Evolutionary conservation across 2,329 filamentous ascomycete genomes (phyloP), one percentile per base, ranked within the genome.

Genomic region (Grosmannia huntii): DNA sequence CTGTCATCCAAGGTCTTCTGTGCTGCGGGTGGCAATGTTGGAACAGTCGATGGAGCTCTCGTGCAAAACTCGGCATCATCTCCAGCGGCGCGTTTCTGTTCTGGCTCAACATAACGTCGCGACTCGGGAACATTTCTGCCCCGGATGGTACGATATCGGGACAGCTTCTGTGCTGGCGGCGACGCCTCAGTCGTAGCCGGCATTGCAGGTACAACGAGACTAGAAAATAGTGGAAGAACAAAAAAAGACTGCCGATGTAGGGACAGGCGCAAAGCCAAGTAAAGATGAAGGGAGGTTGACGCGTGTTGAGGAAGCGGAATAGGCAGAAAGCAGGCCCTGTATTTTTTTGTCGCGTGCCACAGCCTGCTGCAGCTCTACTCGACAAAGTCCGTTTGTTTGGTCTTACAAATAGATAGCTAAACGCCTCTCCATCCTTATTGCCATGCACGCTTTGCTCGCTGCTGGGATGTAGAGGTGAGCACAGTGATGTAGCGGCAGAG

Each of bases 131-230:
- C 62, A 52, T 67, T 68, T 49, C 65, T 68, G 57, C 67, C 68
- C 57, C 68, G 66, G 46, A 70, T 57, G 56, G 65, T 69, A 56
- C 68, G 68, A 57, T 71, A 71, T 60, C 70, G 66, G 38, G 69
- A 70, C 57, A 69, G 65, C 60, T 65, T 67, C 44, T 62, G 63
- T 57, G 63, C 60, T 19, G 52, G 52, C 56, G 62, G 58, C 36
- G 52, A 50, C 5, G 57, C 41, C 41, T 50, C 38, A 61, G 61
- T 58, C 10, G 59, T 57, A 9, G 61, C 57, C 54, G 64, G 48
- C 64, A 65, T 65, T 56, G 57, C 49, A 41, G 36, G 12, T 7
- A 28, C 28, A 10, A 28, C 19, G 14, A 25, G 25, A 4, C 21
- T 44, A 19, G n/a, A 28, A 10, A 36, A 57, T n/a, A 16, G 25